A percentile compares a stretch with the other conserved stretches of the same genome.
Conservation (phyloP, 1,139 yeast genomes). For the Pichia sp. region DNA sequence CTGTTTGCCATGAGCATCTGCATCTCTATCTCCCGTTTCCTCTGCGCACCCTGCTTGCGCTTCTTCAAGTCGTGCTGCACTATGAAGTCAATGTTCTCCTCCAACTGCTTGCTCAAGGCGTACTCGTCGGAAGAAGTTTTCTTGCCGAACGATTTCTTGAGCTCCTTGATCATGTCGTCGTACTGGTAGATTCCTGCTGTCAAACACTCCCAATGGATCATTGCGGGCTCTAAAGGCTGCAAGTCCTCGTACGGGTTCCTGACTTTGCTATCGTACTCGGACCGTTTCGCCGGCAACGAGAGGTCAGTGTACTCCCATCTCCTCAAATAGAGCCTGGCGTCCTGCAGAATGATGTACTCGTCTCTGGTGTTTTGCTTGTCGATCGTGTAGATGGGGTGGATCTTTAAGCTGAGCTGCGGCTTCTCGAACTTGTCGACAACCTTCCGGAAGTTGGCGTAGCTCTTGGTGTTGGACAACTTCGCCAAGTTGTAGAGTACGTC, state of each 20-base stretch:
- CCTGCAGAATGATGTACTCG: slow-evolving; percentile 43
- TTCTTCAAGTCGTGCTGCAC: slow-evolving; percentile 39
- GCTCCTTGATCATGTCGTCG: slow-evolving; percentile 28
- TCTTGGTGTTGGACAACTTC: slow-evolving; percentile 35
- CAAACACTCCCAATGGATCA: slow-evolving; percentile 44
- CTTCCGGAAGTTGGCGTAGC: slow-evolving; percentile 38
- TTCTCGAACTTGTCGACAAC: slow-evolving; percentile 41
- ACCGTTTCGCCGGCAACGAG: slow-evolving; percentile 41
- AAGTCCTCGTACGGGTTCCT: slow-evolving; percentile 29
- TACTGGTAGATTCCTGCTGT: slow-evolving; percentile 33
- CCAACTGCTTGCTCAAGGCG: slow-evolving; percentile 23
- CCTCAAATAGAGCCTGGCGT: slow-evolving; percentile 43
- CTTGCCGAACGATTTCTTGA: slow-evolving; percentile 31
- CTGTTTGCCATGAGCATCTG: slow-evolving; percentile 50
- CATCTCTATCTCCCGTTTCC: slow-evolving; percentile 50
- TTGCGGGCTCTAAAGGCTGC: slow-evolving; percentile 32
- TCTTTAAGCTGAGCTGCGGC: slow-evolving; percentile 33
- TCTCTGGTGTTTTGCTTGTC: slow-evolving; percentile 22
- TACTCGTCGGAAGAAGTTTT: slow-evolving; percentile 25
- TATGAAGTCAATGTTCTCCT: slow-evolving; percentile 25
- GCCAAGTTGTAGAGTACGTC: slow-evolving; percentile 42
- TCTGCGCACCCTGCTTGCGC: slow-evolving; percentile 42
- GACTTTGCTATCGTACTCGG: slow-evolving; percentile 34
- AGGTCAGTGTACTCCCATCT: slow-evolving; percentile 35
- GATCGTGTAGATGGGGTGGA: slow-evolving; percentile 20